Percentiles rank a stretch among this genome's conserved stretches.
Conservation (phyloP, 2,329 filamentous ascomycete genomes). For the Diplodia sapinea region DNA sequence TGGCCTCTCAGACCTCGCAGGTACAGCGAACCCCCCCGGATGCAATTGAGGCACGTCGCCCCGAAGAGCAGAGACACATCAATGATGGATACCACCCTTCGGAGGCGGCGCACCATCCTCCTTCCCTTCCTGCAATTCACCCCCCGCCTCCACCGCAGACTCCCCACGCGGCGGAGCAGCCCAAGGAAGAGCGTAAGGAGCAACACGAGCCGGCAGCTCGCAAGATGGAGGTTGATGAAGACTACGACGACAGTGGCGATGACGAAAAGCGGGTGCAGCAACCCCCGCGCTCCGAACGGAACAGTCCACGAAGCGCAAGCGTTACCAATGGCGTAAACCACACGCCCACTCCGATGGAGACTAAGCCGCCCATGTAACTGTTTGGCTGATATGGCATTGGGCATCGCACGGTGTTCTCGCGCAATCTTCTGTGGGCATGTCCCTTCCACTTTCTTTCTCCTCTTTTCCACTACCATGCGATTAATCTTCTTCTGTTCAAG, state of each 20-base stretch:
- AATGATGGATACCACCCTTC: conserved; percentile 88
- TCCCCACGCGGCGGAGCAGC: conserved; percentile 60
- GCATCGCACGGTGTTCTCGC: neutral
- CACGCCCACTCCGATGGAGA: conserved; percentile 44
- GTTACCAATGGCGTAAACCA: conserved; percentile 45
- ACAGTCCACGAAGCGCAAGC: conserved; percentile 48
- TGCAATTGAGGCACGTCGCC: conserved; percentile 66
- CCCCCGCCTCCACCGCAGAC: conserved; percentile 53
- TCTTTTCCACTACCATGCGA: neutral
- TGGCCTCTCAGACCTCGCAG: conserved; percentile 56
- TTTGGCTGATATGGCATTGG: neutral
- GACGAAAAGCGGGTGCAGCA: conserved; percentile 67
- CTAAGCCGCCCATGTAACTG: conserved; percentile 26
- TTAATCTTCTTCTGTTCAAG: conserved; percentile 14
- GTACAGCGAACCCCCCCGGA: conserved; percentile 78
- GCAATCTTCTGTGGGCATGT: neutral
- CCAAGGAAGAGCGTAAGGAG: conserved; percentile 53
- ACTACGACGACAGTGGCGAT: conserved; percentile 93
- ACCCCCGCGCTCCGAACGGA: conserved; percentile 47
- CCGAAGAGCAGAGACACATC: conserved; percentile 69
- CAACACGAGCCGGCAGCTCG: conserved; percentile 82
- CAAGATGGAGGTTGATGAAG: conserved; percentile 96
- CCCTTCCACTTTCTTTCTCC: neutral
- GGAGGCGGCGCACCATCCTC: conserved; percentile 86
- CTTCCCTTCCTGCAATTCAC: conserved; percentile 61